These are phyloP conservation scores for Tricholoma hemisulphureum DNA, from an alignment of 768 basidiomycete genomes.

Conservation along the genomic window DNA sequence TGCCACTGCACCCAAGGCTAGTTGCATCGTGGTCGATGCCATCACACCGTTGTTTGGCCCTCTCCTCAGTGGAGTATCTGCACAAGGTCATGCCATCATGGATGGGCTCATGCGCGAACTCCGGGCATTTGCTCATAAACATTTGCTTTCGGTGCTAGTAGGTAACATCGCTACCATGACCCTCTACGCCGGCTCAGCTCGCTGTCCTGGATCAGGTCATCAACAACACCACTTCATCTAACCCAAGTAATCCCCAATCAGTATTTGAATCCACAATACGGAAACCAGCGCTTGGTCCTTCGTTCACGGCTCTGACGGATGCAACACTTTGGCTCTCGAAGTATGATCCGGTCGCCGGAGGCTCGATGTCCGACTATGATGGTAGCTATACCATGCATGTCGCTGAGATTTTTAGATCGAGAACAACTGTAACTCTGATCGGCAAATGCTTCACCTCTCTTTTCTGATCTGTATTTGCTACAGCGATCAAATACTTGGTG, in stretches of 20 bases:
- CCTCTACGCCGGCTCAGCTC: conserved; percentile 5
- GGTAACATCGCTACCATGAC: conserved; percentile 24
- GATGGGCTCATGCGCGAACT: conserved; percentile 67
- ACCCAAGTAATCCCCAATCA: conserved; percentile 13
- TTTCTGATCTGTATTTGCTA: conserved; percentile 7
- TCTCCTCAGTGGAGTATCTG: conserved; percentile 59
- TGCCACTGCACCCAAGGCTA: conserved; percentile 21
- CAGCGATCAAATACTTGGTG: conserved; percentile 41
- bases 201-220: conserved; percentile 45
- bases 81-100: conserved; percentile 78
- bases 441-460: not conserved
- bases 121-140: conserved; percentile 44
- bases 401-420: conserved; percentile 45
- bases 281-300: conserved; percentile 75
- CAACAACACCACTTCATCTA: conserved; percentile 49
- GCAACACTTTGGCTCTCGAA: conserved; percentile 68
- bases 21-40: conserved; percentile 61
- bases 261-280: conserved; percentile 29
- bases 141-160: conserved; percentile 53
- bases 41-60: conserved; percentile 66
- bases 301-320: conserved; percentile 71
- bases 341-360: conserved; percentile 7
- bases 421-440: conserved; percentile 32
- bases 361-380: conserved; percentile 14
- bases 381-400: conserved; percentile 25